Evolutionary conservation across 2,329 filamentous ascomycete genomes (phyloP).

Genomic region (Apiospora hydei): DNA sequence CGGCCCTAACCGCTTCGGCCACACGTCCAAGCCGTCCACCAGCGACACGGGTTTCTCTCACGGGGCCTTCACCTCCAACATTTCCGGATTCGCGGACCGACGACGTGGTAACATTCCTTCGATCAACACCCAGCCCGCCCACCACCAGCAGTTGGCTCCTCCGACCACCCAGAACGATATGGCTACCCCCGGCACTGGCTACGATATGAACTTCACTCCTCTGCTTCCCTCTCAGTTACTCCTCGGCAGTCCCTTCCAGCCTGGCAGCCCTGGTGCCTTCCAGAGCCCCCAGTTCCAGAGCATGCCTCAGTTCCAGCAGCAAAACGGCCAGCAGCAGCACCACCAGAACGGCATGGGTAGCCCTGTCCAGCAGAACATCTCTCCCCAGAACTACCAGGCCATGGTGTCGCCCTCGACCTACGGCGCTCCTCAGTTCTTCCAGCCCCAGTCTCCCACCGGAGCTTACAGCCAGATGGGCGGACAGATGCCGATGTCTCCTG

Average conservation of each 20-base stretch:
- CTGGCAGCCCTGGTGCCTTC: slow-evolving; percentile 89
- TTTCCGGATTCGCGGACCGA: slow-evolving; percentile 84
- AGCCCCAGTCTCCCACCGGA: slow-evolving; percentile 84
- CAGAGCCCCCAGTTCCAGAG: slow-evolving; percentile 91
- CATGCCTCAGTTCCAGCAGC: slow-evolving; percentile 77
- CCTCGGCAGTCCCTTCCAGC: slow-evolving; percentile 95
- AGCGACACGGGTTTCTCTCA: slow-evolving; percentile 92
- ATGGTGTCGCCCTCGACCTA: slow-evolving; percentile 88
- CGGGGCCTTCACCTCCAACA: slow-evolving; percentile 88
- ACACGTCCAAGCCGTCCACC: slow-evolving; percentile 81
- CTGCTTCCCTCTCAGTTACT: slow-evolving; percentile 93
- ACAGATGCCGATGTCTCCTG: slow-evolving; percentile 68
- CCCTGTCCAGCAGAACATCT: slow-evolving; percentile 79
- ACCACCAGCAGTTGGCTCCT: slow-evolving; percentile 49
- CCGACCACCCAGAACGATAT: slow-evolving; percentile 72
- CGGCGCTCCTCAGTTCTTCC: slow-evolving; percentile 81
- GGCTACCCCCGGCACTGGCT: slow-evolving; percentile 85
- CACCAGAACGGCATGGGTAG: slow-evolving; percentile 68
- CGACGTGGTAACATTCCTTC: slow-evolving; percentile 86
- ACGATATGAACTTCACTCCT: slow-evolving; percentile 98
- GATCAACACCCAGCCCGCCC: slow-evolving; percentile 82
- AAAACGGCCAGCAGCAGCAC: slow-evolving; percentile 48
- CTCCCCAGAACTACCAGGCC: slow-evolving; percentile 82
- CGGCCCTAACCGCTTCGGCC: slow-evolving; percentile 69
- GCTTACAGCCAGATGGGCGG: slow-evolving; percentile 71